Base-by-base conservation (phyloP, 331 rosid species). In the Quercus tomentella region DNA sequence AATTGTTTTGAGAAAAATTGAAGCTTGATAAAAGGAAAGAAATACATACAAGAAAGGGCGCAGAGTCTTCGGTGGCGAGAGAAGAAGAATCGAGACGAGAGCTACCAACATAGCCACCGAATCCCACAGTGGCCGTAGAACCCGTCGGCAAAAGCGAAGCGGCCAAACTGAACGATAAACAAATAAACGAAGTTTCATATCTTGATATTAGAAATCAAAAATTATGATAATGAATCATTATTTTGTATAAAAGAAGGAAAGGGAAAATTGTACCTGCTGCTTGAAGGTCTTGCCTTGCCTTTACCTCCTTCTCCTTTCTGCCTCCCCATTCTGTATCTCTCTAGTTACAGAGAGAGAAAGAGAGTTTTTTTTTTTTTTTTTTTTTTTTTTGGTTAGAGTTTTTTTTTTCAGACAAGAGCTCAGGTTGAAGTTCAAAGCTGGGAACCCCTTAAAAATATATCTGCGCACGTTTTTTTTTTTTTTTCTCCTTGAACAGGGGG, bases 81-180 rank as follows among this genome's bases (percentile, higher is more conserved):
- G 97, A 67, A 83, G 87, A 83, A 84, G 87, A 83, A 80, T 91
- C 97, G 54, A 95, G 82, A 61, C 98, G 92, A 4, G 97, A 90
- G 54, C 93, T 88, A 2, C 98, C 98, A n/a, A 94, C 90, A 77
- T 87, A 94, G 60, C 98, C 98, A 22, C 97, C 98, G 79, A 95
- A 95, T 75, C 98, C 97, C 6, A 81, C 87, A 69, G 93, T 22
- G 54, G 91, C 88, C 41, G 92, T 63, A 56, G 97, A 87, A 74
- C 88, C 89, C 75, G 97, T 87, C 4, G 92, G 83, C 89, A 95
- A 81, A 43, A 95, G 93, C 75, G 98, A 91, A 28, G 98, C 97
- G 52, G 97, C 98, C 66, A 87, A 80, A 82, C 98, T 94, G 87
- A 11, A 70, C 49, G 55, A 30, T 14, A 22, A 11, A 67, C 14